A percentile compares a stretch with the other conserved stretches of the same genome.
These are phyloP conservation scores for Penicillium sp. DNA, from an alignment of 2,329 filamentous ascomycete genomes.

Conservation along the genomic window DNA sequence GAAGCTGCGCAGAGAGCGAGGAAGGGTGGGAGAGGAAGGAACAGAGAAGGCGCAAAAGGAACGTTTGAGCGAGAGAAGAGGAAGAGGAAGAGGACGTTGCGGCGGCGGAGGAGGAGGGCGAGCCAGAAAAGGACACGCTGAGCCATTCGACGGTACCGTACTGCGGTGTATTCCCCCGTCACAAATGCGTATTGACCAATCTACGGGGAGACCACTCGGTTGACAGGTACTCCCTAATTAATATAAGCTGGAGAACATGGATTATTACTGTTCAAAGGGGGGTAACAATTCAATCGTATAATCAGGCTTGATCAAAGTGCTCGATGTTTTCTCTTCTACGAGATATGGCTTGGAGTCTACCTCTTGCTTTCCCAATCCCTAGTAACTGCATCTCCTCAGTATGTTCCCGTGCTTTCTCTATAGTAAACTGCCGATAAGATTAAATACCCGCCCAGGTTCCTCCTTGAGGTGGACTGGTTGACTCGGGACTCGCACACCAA, in stretches of 20 bases:
- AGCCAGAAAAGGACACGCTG: constrained; percentile 29
- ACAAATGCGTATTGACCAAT: background rate
- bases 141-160: constrained; percentile 22
- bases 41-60: constrained; percentile 14
- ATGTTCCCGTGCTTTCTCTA: background rate
- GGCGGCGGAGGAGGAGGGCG: background rate
- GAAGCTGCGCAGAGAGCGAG: constrained; percentile 14
- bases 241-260: too few species aligned
- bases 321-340: background rate
- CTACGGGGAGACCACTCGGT: background rate
- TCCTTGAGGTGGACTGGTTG: background rate
- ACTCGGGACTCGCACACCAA: background rate
- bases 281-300: background rate
- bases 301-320: background rate
- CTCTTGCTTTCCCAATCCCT: background rate
- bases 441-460: constrained; percentile 2
- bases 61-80: constrained; percentile 26
- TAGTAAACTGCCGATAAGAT: background rate
- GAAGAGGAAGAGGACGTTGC: constrained; percentile 20
- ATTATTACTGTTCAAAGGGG: background rate
- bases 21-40: constrained; percentile 12
- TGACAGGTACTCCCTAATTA: background rate
- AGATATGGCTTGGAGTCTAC: background rate
- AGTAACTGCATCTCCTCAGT: background rate
- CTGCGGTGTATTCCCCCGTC: constrained; percentile 11